These are phyloP conservation scores for Aspergillus sp. DNA, from an alignment of 2,329 filamentous ascomycete species.

Conservation along the genomic window DNA sequence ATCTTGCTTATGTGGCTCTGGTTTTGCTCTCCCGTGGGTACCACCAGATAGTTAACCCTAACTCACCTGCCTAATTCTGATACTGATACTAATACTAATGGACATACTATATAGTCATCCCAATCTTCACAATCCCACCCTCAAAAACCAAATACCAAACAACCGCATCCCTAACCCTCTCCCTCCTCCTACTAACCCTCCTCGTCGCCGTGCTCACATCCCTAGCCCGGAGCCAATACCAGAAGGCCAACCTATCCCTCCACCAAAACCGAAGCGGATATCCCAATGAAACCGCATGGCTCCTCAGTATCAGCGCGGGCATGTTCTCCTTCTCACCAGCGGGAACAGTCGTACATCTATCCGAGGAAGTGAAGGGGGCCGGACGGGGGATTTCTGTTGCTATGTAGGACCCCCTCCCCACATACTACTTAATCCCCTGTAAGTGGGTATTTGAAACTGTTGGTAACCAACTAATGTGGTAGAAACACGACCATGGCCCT, in stretches of 20 bases:
- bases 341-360: conserved; percentile 17
- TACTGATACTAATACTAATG: too few species aligned
- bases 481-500: conserved; percentile 28
- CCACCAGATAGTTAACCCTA: background rate
- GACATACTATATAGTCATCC: conserved; percentile 11
- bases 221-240: conserved; percentile 13
- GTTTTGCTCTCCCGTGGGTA: conserved; percentile 12
- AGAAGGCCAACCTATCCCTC: conserved; percentile 1
- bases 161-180: conserved; percentile 12
- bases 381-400: conserved; percentile 17
- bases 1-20: conserved; percentile 16
- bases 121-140: conserved; percentile 15
- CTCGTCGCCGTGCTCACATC: conserved; percentile 11
- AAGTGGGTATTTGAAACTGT: too few species aligned
- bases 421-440: too few species aligned
- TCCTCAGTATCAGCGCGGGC: conserved; percentile 16
- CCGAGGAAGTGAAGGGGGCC: conserved; percentile 18
- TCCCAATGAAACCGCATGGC: conserved; percentile 9
- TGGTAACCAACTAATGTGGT: background rate
- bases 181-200: conserved; percentile 9
- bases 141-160: conserved; percentile 16
- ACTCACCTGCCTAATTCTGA: background rate
- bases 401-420: conserved; percentile 9
- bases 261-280: conserved; percentile 12
- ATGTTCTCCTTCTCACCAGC: conserved; percentile 18